Percentiles rank a stretch among this genome's conserved stretches.
Conservation (phyloP, 495 filamentous ascomycete genomes). For the Aspergillus wentii region DNA sequence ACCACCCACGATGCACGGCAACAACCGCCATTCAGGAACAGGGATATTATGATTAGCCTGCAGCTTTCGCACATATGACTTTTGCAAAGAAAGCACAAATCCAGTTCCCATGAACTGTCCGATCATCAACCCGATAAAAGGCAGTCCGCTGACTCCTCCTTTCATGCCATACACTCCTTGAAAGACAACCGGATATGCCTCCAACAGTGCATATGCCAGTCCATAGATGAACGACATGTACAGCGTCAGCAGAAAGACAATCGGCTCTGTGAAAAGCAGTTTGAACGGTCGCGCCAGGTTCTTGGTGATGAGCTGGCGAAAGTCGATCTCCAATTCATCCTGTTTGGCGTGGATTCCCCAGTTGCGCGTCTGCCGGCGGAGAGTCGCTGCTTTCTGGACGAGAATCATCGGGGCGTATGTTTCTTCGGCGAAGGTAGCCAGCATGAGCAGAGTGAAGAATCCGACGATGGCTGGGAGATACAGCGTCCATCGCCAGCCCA, state of each 20-base stretch:
- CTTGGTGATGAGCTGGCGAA: slow-evolving; percentile 29
- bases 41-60: slow-evolving; percentile 25
- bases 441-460: slow-evolving; percentile 19
- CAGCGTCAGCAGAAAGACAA: slow-evolving; percentile 39
- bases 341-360: slow-evolving; percentile 46
- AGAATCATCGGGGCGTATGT: slow-evolving; percentile 39
- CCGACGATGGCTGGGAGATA: slow-evolving; percentile 39
- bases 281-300: slow-evolving; percentile 40
- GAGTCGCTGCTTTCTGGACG: slow-evolving; percentile 27
- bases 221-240: slow-evolving; percentile 47
- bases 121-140: slow-evolving; percentile 34
- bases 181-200: slow-evolving; percentile 41
- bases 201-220: slow-evolving; percentile 38
- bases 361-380: slow-evolving; percentile 38
- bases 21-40: slow-evolving; percentile 36
- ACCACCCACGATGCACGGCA: slow-evolving; percentile 45
- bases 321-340: slow-evolving; percentile 39
- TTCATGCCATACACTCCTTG: slow-evolving; percentile 31
- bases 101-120: slow-evolving; percentile 24
- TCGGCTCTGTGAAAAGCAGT: slow-evolving; percentile 41
- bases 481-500: slow-evolving; percentile 47
- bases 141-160: slow-evolving; percentile 28
- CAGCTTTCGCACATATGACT: slow-evolving; percentile 24
- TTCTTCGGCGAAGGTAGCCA: slow-evolving; percentile 27
- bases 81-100: slow-evolving; percentile 24